Evolutionary conservation across 1,139 yeast species (phyloP).

Genomic region (Diutina sp.): DNA sequence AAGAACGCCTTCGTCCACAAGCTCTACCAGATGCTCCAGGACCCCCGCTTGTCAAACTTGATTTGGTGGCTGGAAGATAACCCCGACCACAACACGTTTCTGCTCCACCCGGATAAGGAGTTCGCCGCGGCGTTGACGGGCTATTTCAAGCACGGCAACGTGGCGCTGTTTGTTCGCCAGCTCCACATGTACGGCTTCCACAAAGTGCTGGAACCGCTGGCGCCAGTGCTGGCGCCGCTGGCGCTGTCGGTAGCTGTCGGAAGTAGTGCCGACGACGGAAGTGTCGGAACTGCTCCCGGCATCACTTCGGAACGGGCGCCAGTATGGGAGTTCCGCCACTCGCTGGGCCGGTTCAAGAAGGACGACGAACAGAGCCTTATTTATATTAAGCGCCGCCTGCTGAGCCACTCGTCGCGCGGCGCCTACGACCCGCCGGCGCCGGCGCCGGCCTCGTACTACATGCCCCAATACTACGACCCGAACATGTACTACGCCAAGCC

Average conservation of each 20-base stretch:
- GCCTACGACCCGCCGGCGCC: background rate
- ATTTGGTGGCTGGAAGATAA: slow-evolving; percentile 68
- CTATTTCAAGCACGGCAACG: slow-evolving; percentile 36
- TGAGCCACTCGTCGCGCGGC: slow-evolving; percentile 16
- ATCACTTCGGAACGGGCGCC: slow-evolving; percentile 16
- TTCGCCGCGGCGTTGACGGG: slow-evolving; percentile 30
- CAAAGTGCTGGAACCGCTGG: slow-evolving; percentile 34
- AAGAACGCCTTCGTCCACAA: slow-evolving; percentile 57
- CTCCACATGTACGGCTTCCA: slow-evolving; percentile 39
- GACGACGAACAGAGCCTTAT: slow-evolving; percentile 59
- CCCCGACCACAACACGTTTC: slow-evolving; percentile 45
- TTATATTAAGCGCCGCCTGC: slow-evolving; percentile 54
- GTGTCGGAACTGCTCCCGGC: slow-evolving; percentile 4
- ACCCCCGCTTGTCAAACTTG: slow-evolving; percentile 29
- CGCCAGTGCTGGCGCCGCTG: slow-evolving; percentile 12
- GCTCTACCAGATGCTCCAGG: slow-evolving; percentile 45
- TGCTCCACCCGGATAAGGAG: slow-evolving; percentile 44
- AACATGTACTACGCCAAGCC: slow-evolving; percentile 7
- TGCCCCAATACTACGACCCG: slow-evolving; percentile 4
- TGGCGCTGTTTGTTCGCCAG: slow-evolving; percentile 34
- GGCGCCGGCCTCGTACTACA: slow-evolving; percentile 5
- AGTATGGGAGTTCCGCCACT: slow-evolving; percentile 84
- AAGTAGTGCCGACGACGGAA: slow-evolving; percentile 5
- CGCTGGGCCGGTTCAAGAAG: slow-evolving; percentile 62
- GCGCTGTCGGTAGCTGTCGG: slow-evolving; percentile 4